phyloP scores from a whole-genome alignment of 1,139 yeast species.

The Candida dubliniensis region DNA sequence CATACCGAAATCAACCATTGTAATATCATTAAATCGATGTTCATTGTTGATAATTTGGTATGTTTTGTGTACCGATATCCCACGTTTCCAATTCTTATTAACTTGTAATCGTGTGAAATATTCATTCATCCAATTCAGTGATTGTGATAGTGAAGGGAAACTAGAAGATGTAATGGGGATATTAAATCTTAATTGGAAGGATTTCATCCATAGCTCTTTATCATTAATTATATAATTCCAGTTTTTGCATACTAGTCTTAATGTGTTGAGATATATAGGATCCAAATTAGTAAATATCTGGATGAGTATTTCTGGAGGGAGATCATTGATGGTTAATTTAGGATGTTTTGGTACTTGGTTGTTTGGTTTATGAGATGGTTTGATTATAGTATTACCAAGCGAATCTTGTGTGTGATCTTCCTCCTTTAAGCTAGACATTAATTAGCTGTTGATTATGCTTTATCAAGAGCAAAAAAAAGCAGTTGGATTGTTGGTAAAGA shows the following conservation, averaged over 20 bases:
- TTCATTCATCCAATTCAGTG: slow-evolving; percentile 57
- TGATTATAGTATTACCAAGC: slow-evolving; percentile 15
- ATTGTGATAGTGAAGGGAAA: slow-evolving; percentile 60
- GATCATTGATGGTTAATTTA: slow-evolving; percentile 26
- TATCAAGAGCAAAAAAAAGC: neutral
- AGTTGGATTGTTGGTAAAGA: too few species aligned
- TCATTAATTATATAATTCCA: slow-evolving; percentile 57
- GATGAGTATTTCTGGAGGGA: slow-evolving; percentile 62
- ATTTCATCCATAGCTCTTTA: slow-evolving; percentile 60
- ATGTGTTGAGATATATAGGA: slow-evolving; percentile 48
- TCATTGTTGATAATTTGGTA: slow-evolving; percentile 32
- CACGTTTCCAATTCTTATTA: slow-evolving; percentile 54
- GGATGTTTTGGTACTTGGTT: neutral
- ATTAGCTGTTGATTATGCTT: neutral
- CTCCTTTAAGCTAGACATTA: neutral
- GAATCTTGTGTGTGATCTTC: neutral
- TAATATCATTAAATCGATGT: slow-evolving; percentile 27
- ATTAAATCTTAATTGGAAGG: slow-evolving; percentile 50
- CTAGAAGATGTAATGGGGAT: slow-evolving; percentile 51
- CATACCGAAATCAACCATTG: slow-evolving; percentile 34
- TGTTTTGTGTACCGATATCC: slow-evolving; percentile 30
- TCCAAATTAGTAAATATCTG: slow-evolving; percentile 57
- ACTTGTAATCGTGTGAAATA: slow-evolving; percentile 47
- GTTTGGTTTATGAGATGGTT: neutral
- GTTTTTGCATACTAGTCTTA: slow-evolving; percentile 53